Percentiles rank a stretch among this genome's conserved stretches.
phyloP scores from a whole-genome alignment of 2,329 filamentous ascomycete genomes.

The Penicillium glabrum region DNA sequence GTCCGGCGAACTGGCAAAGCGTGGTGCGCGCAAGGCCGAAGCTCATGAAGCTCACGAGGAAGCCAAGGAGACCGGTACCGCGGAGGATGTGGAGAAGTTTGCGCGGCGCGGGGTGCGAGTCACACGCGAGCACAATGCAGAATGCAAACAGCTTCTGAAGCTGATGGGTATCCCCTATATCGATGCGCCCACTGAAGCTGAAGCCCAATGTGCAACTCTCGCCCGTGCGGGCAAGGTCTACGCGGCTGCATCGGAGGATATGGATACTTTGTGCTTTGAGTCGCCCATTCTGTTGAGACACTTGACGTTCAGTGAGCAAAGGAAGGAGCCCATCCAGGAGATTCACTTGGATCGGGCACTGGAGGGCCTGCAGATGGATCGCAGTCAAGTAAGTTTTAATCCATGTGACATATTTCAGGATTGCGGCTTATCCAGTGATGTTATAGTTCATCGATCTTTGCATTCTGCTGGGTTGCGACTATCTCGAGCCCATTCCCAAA shows the following conservation, averaged over 20 bases:
- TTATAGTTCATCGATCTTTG: slow-evolving; percentile 91
- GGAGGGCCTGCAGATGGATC: slow-evolving; percentile 83
- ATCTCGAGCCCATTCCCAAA: slow-evolving; percentile 94
- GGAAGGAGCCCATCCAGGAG: slow-evolving; percentile 96
- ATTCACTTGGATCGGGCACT: slow-evolving; percentile 86
- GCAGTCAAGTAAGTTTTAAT: slow-evolving; percentile 63
- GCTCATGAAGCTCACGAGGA: slow-evolving; percentile 88
- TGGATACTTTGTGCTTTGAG: slow-evolving; percentile 97
- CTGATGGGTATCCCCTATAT: slow-evolving; percentile 97
- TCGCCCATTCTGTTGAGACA: slow-evolving; percentile 87
- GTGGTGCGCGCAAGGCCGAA: slow-evolving; percentile 91
- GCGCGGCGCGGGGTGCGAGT: slow-evolving; percentile 88
- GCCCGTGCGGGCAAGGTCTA: slow-evolving; percentile 93
- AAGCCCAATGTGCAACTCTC: slow-evolving; percentile 91
- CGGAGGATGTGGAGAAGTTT: slow-evolving; percentile 98
- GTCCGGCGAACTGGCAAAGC: slow-evolving; percentile 93
- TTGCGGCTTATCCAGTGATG: slow-evolving; percentile 4
- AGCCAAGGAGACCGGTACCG: slow-evolving; percentile 94
- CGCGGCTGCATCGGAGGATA: slow-evolving; percentile 94
- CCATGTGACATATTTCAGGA: slow-evolving; percentile 6
- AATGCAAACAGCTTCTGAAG: slow-evolving; percentile 86
- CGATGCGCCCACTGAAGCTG: slow-evolving; percentile 91
- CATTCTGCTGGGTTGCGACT: slow-evolving; percentile 96
- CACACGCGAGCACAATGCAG: slow-evolving; percentile 93
- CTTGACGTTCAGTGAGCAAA: slow-evolving; percentile 93